Conservation (phyloP, 164 flowering plant species). For the Umbilicus rupestris region DNA sequence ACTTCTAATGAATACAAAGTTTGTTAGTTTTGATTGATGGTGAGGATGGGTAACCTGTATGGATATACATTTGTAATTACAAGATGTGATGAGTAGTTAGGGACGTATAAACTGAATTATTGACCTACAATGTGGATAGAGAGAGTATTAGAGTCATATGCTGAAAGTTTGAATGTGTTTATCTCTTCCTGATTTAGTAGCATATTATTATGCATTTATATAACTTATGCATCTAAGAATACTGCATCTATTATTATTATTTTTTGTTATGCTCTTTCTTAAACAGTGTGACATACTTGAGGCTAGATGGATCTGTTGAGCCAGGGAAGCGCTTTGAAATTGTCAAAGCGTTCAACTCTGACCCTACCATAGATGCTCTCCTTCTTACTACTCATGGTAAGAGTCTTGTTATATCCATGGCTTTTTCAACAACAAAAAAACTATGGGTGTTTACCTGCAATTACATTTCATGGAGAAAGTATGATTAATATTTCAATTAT, state of each 20-base stretch:
- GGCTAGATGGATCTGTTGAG: constrained; percentile 94
- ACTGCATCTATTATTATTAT: background rate
- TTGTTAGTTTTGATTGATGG: no score
- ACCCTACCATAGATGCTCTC: constrained; percentile 92
- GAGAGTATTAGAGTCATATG: background rate
- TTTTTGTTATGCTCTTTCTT: constrained; percentile 10
- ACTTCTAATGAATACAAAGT: no score
- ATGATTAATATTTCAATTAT: background rate
- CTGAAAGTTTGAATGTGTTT: background rate
- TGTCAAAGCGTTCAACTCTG: constrained; percentile 94
- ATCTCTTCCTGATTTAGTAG: background rate
- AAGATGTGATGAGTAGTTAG: background rate
- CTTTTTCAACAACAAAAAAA: background rate
- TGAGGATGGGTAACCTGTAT: background rate
- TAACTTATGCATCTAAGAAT: no score
- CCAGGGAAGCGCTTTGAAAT: constrained; percentile 93
- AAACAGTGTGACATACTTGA: constrained; percentile 79
- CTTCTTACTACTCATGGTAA: constrained; percentile 96
- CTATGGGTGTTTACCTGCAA: background rate
- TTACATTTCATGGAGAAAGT: background rate
- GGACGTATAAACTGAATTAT: background rate
- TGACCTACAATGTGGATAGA: background rate
- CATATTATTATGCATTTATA: background rate
- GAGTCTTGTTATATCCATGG: constrained; percentile 6
- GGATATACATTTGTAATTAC: background rate